Base-by-base conservation (phyloP, 345 rosid genomes). In the Eucalyptus regnans region DNA sequence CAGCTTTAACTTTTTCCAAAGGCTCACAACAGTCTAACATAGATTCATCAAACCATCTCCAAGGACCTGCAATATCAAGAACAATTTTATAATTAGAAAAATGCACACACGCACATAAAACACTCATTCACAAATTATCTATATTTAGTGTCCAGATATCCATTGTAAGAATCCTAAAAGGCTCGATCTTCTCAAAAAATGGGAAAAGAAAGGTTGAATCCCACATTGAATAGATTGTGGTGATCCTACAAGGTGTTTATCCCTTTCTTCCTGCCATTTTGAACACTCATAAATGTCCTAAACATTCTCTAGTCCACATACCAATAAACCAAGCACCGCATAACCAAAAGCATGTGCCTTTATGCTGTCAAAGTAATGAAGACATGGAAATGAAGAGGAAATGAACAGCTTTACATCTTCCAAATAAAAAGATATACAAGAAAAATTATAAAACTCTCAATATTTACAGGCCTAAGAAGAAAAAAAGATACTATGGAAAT, bases 41-140 rank as follows among this genome's bases (percentile, higher is more conserved):
- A 52, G 98, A 94, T 90, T 96, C 99, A 91, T 97, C 99, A 90
- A 97, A 97, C 99, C 99, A 97, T 93, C 99, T 95, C 99, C 99
- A 97, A 50, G 99, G 99, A 90, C 99, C 99, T 97, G 88, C 60
- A n/a, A 92, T 86, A 91, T 33, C 27, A 31, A 89, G 50, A 81
- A 87, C 62, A 86, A 51, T 31, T 31, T 33, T 44, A 86, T 14
- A 76, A 49, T 50, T 31, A n/a, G 46, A 52, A 76, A 62, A 27
- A 52, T 31, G 25, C 52, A 25, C 46, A 18, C 9, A 51, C 5
- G 0, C 62, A 7, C 22, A 43, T 17, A 87, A 58, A 87, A 87
- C 88, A 52, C 48, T 76, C 14, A 41, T 44, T 44, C 14, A 25
- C 83, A 10, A 20, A 37, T 76, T 37, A 76, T 37, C 83, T 41